Base-by-base conservation (phyloP, 1,284 basidiomycete species). In the Ceratobasidium sp. region DNA sequence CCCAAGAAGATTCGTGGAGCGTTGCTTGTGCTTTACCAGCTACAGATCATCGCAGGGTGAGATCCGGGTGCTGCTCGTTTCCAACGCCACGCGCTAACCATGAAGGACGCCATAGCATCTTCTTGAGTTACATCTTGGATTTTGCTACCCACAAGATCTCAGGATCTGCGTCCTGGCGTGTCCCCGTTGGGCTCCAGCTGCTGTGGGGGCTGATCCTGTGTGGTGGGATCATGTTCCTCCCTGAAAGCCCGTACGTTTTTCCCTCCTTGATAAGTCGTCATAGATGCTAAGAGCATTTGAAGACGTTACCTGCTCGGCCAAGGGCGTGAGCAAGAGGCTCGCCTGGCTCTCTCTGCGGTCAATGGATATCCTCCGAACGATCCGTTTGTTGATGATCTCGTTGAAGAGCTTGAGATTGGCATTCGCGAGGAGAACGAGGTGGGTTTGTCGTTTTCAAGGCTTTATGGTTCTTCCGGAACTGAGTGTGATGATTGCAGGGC, bases 1-100 rank as follows among this genome's bases (percentile, higher is more conserved):
- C 92, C 92, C 0, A 92, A 92, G 80, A 86, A 88, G 5, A 84
- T 93, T 76, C 88, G 92, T 80, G 92, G 92, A 11, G 87, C 89
- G 11, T 84, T 93, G 29, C 83, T 93, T 22, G 91, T 92, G 0
- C 81, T 93, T 19, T 93, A 93, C 78, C 92, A 93, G 79, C 83
- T 93, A 11, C 90, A 92, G 79, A 92, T 92, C 77, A 90, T 91
- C 78, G 82, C 86, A 22, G 89, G 90, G 89, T 89, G 79, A 54
- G 84, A 79, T 9, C 54, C 16, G 14, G 19, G 29, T 53, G 19
- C 4, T 31, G 3, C 13, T 37, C 13, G 51, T 13, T 14, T 6
- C 41, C 41, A 34, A 68, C 24, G 16, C 29, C 39, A 22, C 54
- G 46, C 16, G 27, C 59, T 43, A 39, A 34, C 24, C 53, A 53